Conservation (phyloP, 1,284 basidiomycete species). For the Laetiporus sulphureus region DNA sequence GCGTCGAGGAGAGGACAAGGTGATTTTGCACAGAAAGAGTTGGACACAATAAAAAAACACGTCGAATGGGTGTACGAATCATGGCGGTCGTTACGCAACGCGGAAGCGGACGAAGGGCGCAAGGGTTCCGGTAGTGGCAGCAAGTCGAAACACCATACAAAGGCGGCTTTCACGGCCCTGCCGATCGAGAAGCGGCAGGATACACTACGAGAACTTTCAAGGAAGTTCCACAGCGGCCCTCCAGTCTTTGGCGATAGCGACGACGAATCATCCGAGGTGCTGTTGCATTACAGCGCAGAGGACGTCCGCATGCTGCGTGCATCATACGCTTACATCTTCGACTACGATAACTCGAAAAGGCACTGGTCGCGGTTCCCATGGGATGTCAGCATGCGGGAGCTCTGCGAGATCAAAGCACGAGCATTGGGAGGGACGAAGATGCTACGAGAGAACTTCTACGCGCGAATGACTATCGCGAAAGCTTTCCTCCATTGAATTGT, state of each 20-base stretch:
- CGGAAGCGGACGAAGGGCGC: constrained; percentile 5
- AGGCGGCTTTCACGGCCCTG: constrained; percentile 31
- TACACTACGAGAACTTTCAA: constrained; percentile 37
- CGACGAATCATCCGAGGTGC: background rate
- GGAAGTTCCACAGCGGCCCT: constrained; percentile 28
- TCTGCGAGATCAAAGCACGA: constrained; percentile 42
- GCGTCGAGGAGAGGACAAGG: constrained; percentile 4
- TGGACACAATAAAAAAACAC: constrained; percentile 22
- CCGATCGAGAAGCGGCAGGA: constrained; percentile 43
- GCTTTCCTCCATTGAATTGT: no score
- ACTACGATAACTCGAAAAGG: constrained; percentile 16
- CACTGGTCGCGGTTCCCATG: constrained; percentile 41
- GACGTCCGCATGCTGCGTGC: constrained; percentile 36
- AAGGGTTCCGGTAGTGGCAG: background rate
- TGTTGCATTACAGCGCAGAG: constrained; percentile 16
- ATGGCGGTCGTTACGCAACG: constrained; percentile 20
- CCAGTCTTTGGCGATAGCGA: background rate
- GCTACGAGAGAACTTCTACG: constrained; percentile 9
- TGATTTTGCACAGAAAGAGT: constrained; percentile 15
- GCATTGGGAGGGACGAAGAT: constrained; percentile 13
- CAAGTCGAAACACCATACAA: constrained; percentile 3
- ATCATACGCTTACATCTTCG: constrained; percentile 45
- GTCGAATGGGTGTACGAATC: constrained; percentile 21
- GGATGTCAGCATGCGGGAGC: constrained; percentile 42
- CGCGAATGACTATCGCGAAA: constrained; percentile 7